Evolutionary conservation across 2,329 filamentous ascomycete species (phyloP).

Genomic region (Seiridium cupressi): DNA sequence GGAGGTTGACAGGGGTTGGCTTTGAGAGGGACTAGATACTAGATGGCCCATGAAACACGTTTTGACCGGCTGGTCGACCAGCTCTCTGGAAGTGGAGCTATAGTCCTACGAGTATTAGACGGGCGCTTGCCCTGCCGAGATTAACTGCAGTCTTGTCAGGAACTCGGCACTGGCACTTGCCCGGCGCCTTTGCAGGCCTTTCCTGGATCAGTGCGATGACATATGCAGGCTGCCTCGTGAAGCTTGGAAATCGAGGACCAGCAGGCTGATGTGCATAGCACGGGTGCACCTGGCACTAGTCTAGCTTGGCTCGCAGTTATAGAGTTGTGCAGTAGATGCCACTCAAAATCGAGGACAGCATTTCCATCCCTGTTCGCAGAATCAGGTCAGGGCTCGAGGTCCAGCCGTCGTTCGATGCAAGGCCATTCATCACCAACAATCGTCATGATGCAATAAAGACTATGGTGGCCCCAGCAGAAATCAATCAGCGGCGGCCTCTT

Average conservation of each 20-base stretch:
- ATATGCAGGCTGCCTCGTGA: background rate
- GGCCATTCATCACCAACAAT: no score
- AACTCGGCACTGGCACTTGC: background rate
- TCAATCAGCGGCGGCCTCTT: background rate
- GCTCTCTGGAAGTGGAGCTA: slow-evolving; percentile 3
- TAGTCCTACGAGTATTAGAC: slow-evolving; percentile 1
- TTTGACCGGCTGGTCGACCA: slow-evolving; percentile 6
- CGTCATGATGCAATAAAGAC: background rate
- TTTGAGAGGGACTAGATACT: background rate
- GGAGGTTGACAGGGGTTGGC: slow-evolving; percentile 14
- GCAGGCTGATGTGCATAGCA: no score
- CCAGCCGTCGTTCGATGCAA: no score
- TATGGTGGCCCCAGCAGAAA: background rate
- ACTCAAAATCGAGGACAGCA: no score
- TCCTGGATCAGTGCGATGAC: background rate
- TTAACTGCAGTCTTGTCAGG: background rate
- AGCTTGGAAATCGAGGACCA: background rate
- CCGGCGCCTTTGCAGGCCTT: background rate
- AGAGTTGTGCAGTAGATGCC: no score
- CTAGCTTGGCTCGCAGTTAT: no score
- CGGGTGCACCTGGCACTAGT: no score
- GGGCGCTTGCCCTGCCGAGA: slow-evolving; percentile 9
- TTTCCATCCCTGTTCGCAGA: no score
- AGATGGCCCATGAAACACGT: slow-evolving; percentile 12
- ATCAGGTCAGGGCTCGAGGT: no score